Conservation (phyloP, 257 asterid species). For the Misopates orontium region DNA sequence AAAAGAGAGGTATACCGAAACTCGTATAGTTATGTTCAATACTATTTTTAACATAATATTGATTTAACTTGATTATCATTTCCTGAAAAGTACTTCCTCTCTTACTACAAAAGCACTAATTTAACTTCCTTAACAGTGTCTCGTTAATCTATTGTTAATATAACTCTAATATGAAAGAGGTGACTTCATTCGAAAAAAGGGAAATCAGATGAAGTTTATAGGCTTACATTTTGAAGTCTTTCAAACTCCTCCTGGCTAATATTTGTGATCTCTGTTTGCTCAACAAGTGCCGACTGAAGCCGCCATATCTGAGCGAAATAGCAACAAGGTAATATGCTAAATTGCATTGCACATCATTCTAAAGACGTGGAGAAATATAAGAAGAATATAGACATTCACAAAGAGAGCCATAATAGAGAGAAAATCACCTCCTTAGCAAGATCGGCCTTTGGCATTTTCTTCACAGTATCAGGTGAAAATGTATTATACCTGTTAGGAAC, state of each 20-base stretch:
- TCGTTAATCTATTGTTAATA: too few species aligned
- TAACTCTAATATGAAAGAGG: too few species aligned
- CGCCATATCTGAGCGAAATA: slow-evolving; percentile 64
- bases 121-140: too few species aligned
- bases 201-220: slow-evolving; percentile 16
- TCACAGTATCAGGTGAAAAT: slow-evolving; percentile 79
- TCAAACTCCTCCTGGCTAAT: slow-evolving; percentile 87
- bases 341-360: not conserved
- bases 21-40: too few species aligned
- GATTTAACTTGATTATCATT: too few species aligned
- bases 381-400: not conserved
- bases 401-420: not conserved
- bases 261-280: slow-evolving; percentile 75
- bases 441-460: slow-evolving; percentile 83
- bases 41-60: too few species aligned
- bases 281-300: slow-evolving; percentile 71
- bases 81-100: too few species aligned
- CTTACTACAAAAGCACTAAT: too few species aligned
- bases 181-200: not conserved
- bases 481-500: slow-evolving; percentile 64
- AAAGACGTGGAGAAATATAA: not conserved
- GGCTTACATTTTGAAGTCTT: slow-evolving; percentile 71
- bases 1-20: too few species aligned
- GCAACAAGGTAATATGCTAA: not conserved
- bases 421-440: slow-evolving; percentile 77